Base-by-base conservation (phyloP, 495 filamentous ascomycete species). In the Aspergillus heteromorphus region DNA sequence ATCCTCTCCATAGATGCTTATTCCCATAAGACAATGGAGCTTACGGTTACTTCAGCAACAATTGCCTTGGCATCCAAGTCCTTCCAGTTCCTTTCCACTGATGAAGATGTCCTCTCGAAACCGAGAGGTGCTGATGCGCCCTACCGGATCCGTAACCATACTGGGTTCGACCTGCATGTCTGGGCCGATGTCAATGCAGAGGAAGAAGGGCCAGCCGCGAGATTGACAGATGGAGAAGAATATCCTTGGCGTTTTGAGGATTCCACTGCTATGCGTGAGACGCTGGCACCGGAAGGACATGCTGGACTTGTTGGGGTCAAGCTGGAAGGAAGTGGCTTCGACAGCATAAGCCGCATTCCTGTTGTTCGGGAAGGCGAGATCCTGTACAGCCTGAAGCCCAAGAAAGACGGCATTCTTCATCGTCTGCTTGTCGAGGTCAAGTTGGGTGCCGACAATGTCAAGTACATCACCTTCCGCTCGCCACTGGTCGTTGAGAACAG, bases 401-500 rank as follows among this genome's bases (percentile, higher is more conserved):
- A 88, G 50, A 91, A 92, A 65, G 85, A 96, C 61, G 76, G 85
- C 41, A 79, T 95, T 17, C 79, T 90, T 60, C 95, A 98, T 68
- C 86, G 91, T 23, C 78, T 98, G 17, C 80, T 97, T 30, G 92
- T 97, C 25, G 92, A 98, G 51, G 86, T 98, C 57, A 92, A 83
- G 48, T 81, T 98, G 29, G 92, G 91, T 20, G 69, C 82, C 3
- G 91, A 98, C 70, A 97, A 96, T 56, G 86, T 98, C 69, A 98
- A 98, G 71, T 92, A 96, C 67, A 93, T 98, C 62, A 97, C 91
- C 8, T 89, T 98, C 65, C 84, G 92, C 36, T 97, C 93, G 13
- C 93, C 93, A 6, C 77, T 98, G n/a, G 72, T 96, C 13, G 83
- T 98, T n/a, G 93, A 97, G 69, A 98, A 98, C 73, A 87, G 91